Evolutionary conservation across 441 rosid genomes (phyloP), one percentile per base, ranked within the genome.

Genomic region (Croton laevigatus): DNA sequence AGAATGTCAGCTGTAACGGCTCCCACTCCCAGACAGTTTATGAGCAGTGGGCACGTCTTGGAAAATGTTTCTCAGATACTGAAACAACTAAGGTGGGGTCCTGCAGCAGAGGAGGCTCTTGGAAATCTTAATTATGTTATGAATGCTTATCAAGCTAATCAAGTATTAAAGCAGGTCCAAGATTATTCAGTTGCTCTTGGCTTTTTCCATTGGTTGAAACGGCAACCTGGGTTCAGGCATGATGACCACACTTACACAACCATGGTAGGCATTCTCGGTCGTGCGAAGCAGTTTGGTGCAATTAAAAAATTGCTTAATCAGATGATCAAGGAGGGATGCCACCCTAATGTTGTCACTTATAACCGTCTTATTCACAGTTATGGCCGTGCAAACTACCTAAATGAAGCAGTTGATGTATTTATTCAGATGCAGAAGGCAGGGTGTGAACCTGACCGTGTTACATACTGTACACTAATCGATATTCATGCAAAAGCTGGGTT

Each of bases 401-500:
- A 79, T 42, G 88, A 88, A 62, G 96, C 98, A 51, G 79, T 86
- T 74, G 81, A 83, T 13, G 91, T 89, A 64, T 93, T 89, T 66
- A 71, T 85, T 63, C 86, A 84, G 80, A 93, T 93, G 97, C 89
- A 87, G 74, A 82, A 79, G 75, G 83, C 70, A 0, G 89, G 94
- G 17, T 87, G 93, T 79, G 86, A 85, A 79, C 96, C 94, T 59
- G 98, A 91, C 78, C 94, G 91, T 38, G 93, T 91, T 44, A 91
- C 98, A 5, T 93, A 88, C 80, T 87, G 96, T 77, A 93, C 96
- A 0, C 93, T 91, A 45, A 93, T 91, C 48, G 97, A 93, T 72
- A 87, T 89, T 66, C 97, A 93, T 76, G 97, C 97, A n/a, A 91
- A 93, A 81, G 91, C 98, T 68, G 97, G 98, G 67, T 93, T 79